Evolutionary conservation across 805 yeast genomes (phyloP).

Genomic region (Kazachstania kunashirensis): DNA sequence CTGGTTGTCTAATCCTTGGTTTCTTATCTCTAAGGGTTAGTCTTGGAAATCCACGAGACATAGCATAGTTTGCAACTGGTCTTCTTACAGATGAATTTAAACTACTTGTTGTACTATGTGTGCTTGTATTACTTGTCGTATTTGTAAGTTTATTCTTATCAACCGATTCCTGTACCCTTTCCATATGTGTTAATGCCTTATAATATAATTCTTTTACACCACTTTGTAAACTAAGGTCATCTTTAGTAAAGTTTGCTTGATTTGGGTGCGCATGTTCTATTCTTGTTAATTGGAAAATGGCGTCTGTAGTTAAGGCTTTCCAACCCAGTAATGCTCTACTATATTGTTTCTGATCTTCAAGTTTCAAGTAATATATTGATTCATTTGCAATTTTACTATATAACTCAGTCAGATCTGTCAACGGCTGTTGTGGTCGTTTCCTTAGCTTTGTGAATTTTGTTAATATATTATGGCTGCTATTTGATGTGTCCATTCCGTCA

Average conservation of each 20-base stretch:
- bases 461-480: slow-evolving; percentile 7
- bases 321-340: slow-evolving; percentile 60
- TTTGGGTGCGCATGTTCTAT: slow-evolving; percentile 36
- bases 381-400: slow-evolving; percentile 55
- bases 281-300: slow-evolving; percentile 45
- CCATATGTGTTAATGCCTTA: slow-evolving; percentile 34
- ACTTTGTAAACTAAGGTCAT: slow-evolving; percentile 36
- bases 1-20: slow-evolving; percentile 1
- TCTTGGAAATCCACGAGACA: slow-evolving; percentile 12
- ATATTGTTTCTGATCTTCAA: slow-evolving; percentile 46
- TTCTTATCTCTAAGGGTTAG: slow-evolving; percentile 25
- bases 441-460: slow-evolving; percentile 29
- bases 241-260: slow-evolving; percentile 31
- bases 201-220: slow-evolving; percentile 32
- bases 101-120: no score
- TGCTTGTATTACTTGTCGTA: slow-evolving; percentile 1
- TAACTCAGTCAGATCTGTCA: slow-evolving; percentile 49
- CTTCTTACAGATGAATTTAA: no score
- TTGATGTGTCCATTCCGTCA: slow-evolving; percentile 7
- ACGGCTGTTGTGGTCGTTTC: slow-evolving; percentile 50
- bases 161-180: slow-evolving; percentile 23
- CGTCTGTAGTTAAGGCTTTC: slow-evolving; percentile 58
- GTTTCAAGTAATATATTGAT: slow-evolving; percentile 45
- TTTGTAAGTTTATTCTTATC: slow-evolving; percentile 5
- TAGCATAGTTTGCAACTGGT: slow-evolving; percentile 10